Base-by-base conservation (phyloP, 192 early-diverging fungal genomes). In the Coemansia sp. region DNA sequence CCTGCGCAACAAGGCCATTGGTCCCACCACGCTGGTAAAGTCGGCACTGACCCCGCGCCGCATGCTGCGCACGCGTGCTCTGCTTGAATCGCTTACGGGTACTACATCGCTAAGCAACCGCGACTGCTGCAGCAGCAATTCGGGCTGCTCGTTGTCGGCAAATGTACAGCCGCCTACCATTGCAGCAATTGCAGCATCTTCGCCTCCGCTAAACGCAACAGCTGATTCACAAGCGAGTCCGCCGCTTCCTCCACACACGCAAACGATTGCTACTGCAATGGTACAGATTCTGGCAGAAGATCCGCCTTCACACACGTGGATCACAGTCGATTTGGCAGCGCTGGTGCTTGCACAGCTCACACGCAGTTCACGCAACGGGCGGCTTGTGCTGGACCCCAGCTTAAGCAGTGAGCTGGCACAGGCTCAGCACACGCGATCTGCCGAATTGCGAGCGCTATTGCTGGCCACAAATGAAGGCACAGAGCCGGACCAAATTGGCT, bases 1-100 rank as follows among this genome's bases (percentile, higher is more conserved):
- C 0, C 61, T 80, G 20, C 31, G 38, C 38, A 80, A 80, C 61
- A 80, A 80, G 53, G 78, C 78, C 0, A 64, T 80, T n/a, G 59
- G 68, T 47, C 78, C 78, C 5, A 74, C 70, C 0, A 33, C 50
- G 33, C 59, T 80, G 20, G 78, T 64, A 13, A 64, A 70, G 18
- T 69, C 78, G 0, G 59, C 63, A 46, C 68, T 80, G 21, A 67
- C 63, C 15, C 78, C 78, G 4, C 67, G 68, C 16, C 59, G 78
- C 12, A 66, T 80, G 63, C 61, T 65, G 31, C 66, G 68, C 21
- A 80, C 78, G 2, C 67, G 71, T 15, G 70, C 63, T 3, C 52
- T 80, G 9, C 67, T 80, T 5, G 67, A 71, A 44, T 62, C 65
- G 42, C 64, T 78, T 19, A 77, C 72, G 3, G 72, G 72, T 15